These are phyloP conservation scores for Candida freyschussii DNA, from an alignment of 1,139 yeast species.

Conservation along the genomic window DNA sequence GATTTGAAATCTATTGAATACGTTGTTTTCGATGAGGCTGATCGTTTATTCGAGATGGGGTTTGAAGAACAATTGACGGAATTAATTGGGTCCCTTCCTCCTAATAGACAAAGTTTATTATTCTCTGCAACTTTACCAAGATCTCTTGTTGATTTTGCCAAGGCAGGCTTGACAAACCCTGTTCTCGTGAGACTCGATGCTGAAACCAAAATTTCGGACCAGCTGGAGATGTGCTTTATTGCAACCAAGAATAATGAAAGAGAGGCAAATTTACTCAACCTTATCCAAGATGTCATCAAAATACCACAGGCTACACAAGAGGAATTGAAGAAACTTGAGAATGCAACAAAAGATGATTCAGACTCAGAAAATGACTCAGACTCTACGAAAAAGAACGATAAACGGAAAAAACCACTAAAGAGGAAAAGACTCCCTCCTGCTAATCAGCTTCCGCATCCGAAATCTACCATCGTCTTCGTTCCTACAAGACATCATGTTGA, in stretches of 20 bases:
- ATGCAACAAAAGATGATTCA: slow-evolving; percentile 44
- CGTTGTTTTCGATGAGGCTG: slow-evolving; percentile 97
- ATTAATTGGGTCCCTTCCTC: slow-evolving; percentile 75
- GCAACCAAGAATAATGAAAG: slow-evolving; percentile 79
- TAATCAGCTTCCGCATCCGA: slow-evolving; percentile 73
- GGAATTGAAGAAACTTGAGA: slow-evolving; percentile 48
- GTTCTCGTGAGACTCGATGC: slow-evolving; percentile 89
- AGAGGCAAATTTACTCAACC: slow-evolving; percentile 75
- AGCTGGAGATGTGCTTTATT: slow-evolving; percentile 85
- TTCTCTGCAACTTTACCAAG: slow-evolving; percentile 96
- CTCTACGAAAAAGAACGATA: slow-evolving; percentile 28
- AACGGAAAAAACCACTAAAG: slow-evolving; percentile 36
- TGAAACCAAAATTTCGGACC: slow-evolving; percentile 83
- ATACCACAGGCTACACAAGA: slow-evolving; percentile 75
- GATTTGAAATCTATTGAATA: slow-evolving; percentile 81
- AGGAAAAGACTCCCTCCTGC: slow-evolving; percentile 70
- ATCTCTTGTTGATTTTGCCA: slow-evolving; percentile 91
- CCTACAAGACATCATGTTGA: slow-evolving; percentile 99
- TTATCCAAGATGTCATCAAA: slow-evolving; percentile 79
- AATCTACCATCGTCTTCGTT: slow-evolving; percentile 87
- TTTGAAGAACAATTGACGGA: slow-evolving; percentile 93
- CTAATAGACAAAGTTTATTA: slow-evolving; percentile 77
- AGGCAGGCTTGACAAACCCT: slow-evolving; percentile 91
- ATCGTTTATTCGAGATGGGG: slow-evolving; percentile 94
- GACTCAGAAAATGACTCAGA: slow-evolving; percentile 43